phyloP scores from a whole-genome alignment of 176 grass and related monocot species.

The Oryza officinalis region DNA sequence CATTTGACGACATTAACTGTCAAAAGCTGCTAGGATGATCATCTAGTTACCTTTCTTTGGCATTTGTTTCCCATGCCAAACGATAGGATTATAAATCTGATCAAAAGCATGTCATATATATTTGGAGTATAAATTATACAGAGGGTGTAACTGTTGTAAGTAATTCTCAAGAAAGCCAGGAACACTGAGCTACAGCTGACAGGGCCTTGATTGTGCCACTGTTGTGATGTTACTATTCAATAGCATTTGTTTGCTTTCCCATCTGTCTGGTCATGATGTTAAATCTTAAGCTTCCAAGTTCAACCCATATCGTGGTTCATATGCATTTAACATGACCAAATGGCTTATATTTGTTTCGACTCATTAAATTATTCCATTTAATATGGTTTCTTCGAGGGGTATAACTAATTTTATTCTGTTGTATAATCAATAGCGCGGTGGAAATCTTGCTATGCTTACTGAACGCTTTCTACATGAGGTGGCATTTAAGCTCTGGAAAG shows the following conservation, averaged over 20 bases:
- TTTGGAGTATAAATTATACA: not conserved
- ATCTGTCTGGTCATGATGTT: not conserved
- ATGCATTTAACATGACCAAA: not conserved
- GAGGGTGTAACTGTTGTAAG: constrained; percentile 16
- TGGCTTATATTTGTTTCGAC: not conserved
- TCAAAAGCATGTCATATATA: not conserved
- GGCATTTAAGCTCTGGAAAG: constrained; percentile 97
- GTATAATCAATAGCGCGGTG: constrained; percentile 44
- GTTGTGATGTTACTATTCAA: not conserved
- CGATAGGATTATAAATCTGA: not conserved
- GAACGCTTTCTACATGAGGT: constrained; percentile 90
- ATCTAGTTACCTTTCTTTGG: constrained; percentile 5
- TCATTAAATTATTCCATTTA: not conserved
- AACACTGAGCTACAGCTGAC: not conserved
- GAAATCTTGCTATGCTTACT: constrained; percentile 76
- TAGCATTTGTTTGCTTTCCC: not conserved
- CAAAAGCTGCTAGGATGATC: not conserved
- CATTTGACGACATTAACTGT: not conserved
- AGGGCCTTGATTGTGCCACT: not conserved
- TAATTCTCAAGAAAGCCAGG: not conserved
- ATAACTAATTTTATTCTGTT: constrained; percentile 1
- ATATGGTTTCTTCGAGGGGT: not conserved
- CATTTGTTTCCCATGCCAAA: not conserved
- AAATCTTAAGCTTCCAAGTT: not conserved
- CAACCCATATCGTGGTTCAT: not conserved